Base-by-base conservation (phyloP, 257 asterid species). In the Lantana camara region DNA sequence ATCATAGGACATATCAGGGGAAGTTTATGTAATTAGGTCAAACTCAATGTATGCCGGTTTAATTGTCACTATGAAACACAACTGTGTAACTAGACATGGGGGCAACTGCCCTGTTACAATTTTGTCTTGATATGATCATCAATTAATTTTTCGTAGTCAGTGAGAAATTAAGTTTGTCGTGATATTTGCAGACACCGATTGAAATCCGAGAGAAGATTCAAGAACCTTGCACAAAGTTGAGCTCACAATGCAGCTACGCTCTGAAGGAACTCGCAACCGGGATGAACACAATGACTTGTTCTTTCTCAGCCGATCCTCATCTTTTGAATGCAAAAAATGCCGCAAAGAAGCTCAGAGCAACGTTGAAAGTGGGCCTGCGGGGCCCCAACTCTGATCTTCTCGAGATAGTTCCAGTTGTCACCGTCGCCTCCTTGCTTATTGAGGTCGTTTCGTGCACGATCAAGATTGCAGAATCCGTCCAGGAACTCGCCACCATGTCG, bases 401-500 rank as follows among this genome's bases (percentile, higher is more conserved):
- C 1, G 68, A 73, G 2, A 58, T 74, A 21, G 65, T 81, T 16
- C 82, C 77, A 0, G 77, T 65, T 5, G 72, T 73, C 0, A 75
- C 85, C 9, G 81, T 79, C 7, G 86, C 82, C 41, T 81, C 91
- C 16, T 34, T 86, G 42, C 76, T 81, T 15, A 66, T 65, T 13
- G 89, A 83, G 8, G 40, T 72, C 1, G 88, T 81, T 13, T 70
- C 78, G 4, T 77, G 79, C 77, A 77, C 83, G 0, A 62, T 20
- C 45, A 79, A 79, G 70, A 75, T 83, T 7, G 71, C 77, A 1
- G 91, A 79, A 5, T 61, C 77, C 3, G 86, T 83, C 5, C 69
- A 75, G 2, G 79, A 81, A 27, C 88, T 86, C 12, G 80, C 79
- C 13, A 45, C 81, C 21, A 14, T 70, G 67, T 82, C 84, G 5